These are phyloP conservation scores for Phytophthora cactorum DNA, from an alignment of 352 stramenopile genomes.

Conservation along the genomic window DNA sequence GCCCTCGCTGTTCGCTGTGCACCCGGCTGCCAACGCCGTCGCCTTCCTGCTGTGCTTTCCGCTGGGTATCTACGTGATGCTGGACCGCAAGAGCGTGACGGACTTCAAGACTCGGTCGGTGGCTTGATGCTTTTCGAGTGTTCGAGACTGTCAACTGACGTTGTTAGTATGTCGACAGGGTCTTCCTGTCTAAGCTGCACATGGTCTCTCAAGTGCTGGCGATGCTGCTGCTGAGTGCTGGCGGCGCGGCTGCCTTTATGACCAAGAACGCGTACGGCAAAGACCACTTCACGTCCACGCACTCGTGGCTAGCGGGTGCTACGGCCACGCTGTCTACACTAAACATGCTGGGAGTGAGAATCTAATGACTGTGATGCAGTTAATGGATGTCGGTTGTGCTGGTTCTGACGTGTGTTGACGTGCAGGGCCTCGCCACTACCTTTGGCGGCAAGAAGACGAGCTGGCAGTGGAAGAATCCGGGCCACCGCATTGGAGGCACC, in stretches of 20 bases:
- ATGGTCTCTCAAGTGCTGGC: slow-evolving; percentile 54
- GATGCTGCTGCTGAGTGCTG: slow-evolving; percentile 49
- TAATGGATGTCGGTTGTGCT: background rate
- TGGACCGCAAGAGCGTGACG: slow-evolving; percentile 55
- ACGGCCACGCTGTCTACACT: slow-evolving; percentile 55
- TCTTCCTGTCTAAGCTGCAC: slow-evolving; percentile 57
- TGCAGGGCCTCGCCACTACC: slow-evolving; percentile 55
- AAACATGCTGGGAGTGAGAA: slow-evolving; percentile 60
- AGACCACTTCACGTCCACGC: slow-evolving; percentile 71
- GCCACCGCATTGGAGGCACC: slow-evolving; percentile 62
- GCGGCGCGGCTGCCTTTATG: slow-evolving; percentile 53
- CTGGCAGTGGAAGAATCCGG: slow-evolving; percentile 77
- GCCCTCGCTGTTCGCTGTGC: slow-evolving; percentile 61
- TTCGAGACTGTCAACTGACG: slow-evolving; percentile 5
- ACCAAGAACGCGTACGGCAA: slow-evolving; percentile 69
- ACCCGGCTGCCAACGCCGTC: slow-evolving; percentile 67
- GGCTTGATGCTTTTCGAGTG: background rate
- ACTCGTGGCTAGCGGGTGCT: slow-evolving; percentile 68
- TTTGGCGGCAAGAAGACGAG: slow-evolving; percentile 68
- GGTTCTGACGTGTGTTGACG: background rate
- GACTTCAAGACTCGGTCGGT: slow-evolving; percentile 55
- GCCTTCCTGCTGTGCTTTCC: slow-evolving; percentile 70
- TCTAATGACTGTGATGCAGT: background rate
- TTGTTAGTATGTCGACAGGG: slow-evolving; percentile 17
- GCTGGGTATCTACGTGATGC: slow-evolving; percentile 64